Percentiles rank a stretch among this genome's conserved stretches.
Conservation (phyloP, 2,329 filamentous ascomycete genomes). For the Coleophoma cylindrospora region DNA sequence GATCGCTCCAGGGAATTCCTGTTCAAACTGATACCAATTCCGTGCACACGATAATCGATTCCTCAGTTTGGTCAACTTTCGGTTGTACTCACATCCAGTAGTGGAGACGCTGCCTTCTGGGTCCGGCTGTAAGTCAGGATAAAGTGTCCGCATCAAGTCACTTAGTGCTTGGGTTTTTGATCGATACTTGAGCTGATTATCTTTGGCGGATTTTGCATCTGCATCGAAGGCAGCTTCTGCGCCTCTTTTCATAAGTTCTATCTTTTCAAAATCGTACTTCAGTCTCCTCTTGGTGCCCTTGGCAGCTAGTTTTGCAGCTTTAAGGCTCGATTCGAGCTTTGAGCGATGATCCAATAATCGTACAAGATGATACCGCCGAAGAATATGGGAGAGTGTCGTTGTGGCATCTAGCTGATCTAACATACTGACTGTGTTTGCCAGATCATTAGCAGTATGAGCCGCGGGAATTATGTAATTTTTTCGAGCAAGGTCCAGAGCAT, state of each 20-base stretch:
- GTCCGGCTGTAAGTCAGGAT: background rate
- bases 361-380: conserved; percentile 1
- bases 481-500: conserved; percentile 1
- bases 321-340: background rate
- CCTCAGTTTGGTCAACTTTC: background rate
- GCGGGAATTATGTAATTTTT: background rate
- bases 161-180: background rate
- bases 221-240: background rate
- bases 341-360: conserved; percentile 1
- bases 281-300: conserved; percentile 1
- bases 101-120: background rate
- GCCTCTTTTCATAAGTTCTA: background rate
- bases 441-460: background rate
- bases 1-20: background rate
- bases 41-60: background rate
- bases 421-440: conserved; percentile 1
- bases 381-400: background rate
- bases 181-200: conserved; percentile 1
- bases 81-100: background rate
- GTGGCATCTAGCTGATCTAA: conserved; percentile 1
- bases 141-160: background rate
- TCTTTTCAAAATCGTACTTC: background rate
- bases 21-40: conserved; percentile 1
- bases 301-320: background rate
- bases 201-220: background rate